Base-by-base conservation (phyloP, 768 basidiomycete genomes). In the Daedalea quercina region DNA sequence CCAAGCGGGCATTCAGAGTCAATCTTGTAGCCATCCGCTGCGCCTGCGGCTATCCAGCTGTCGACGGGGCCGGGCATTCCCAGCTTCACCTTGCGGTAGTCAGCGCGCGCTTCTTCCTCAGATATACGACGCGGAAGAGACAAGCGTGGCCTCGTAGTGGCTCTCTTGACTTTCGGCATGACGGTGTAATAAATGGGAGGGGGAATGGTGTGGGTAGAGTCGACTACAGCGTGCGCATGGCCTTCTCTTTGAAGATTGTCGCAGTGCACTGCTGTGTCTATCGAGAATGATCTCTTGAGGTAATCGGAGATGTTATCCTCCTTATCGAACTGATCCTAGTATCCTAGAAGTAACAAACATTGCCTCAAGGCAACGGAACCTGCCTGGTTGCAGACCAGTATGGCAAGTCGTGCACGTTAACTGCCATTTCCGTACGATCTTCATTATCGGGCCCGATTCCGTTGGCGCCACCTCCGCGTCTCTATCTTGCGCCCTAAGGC, bases 11-110 rank as follows among this genome's bases (percentile, higher is more conserved):
- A 24, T 8, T 24, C 20, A 17, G 42, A 22, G 25, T 40, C 33
- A 11, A 41, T 22, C 22, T 31, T 25, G 17, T 47, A 17, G 23
- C 28, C 43, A 31, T n/a, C 44, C 31, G 37, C 50, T 28, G 50
- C 46, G 28, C 50, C 48, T 12, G 43, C 41, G 7, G 50, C 42
- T 6, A 59, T 52, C 55, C 58, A 56, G 25, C 17, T 25, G 35
- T 59, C 55, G 44, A 54, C 34, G 46, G 53, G 24, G 0, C 53
- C 35, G 15, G 53, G 54, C 20, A 28, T 24, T 15, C 58, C 48
- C 11, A 51, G 23, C 12, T 28, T 48, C 44, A 51, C 45, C 41
- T 43, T 51, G 24, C 50, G 50, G 28, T 51, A 51, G 3, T 43
- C 19, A 2, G 37, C 41, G 24, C 41, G 50, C 42, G 50, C 46